Evolutionary conservation across 805 yeast species (phyloP), one percentile per base, ranked within the genome.

Genomic region (Candida schatavii): DNA sequence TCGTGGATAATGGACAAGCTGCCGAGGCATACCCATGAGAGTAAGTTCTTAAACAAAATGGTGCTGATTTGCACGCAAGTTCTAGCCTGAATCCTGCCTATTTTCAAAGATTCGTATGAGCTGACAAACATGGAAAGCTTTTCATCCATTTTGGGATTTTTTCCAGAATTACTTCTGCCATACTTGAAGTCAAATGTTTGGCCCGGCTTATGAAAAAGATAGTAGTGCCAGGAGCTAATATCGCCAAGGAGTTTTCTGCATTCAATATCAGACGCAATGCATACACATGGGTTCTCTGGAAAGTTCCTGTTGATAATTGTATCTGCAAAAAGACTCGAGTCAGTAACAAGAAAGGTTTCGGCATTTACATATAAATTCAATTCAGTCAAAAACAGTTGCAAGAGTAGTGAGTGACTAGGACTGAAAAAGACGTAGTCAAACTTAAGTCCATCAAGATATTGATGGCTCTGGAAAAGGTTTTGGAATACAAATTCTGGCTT

Each of bases 1-100:
- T 52, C 58, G 41, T 49, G 49, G 10, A 54, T 43, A 9, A 55
- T 45, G 7, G 58, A 45, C 7, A 52, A 40, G 4, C 47, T 11
- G 10, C 51, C 54, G 19, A 55, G 45, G 40, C 54, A 43, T 7
- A 52, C 37, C 3, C 28, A 17, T 5, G 30, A 9, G 11, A 53
- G 39, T 19, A 50, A 29, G 22, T 40, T 44, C 34, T 40, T 53
- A 51, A 50, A 49, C 35, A 44, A 39, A 19, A 21, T 10, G 21
- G 36, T 18, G 5, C 21, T 33, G 13, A 33, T 19, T 11, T 23
- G 7, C 11, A 11, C 27, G 11, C 7, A 7, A 23, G 10, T 23
- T 7, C 27, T 7, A 7, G 10, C 11, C 27, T 23, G 27, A 23
- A 23, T 7, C 10, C 10, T 23, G 11, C 27, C 27, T 7, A 23